Evolutionary conservation across 805 yeast species (phyloP).

Genomic region (Sungouiella thailandica): DNA sequence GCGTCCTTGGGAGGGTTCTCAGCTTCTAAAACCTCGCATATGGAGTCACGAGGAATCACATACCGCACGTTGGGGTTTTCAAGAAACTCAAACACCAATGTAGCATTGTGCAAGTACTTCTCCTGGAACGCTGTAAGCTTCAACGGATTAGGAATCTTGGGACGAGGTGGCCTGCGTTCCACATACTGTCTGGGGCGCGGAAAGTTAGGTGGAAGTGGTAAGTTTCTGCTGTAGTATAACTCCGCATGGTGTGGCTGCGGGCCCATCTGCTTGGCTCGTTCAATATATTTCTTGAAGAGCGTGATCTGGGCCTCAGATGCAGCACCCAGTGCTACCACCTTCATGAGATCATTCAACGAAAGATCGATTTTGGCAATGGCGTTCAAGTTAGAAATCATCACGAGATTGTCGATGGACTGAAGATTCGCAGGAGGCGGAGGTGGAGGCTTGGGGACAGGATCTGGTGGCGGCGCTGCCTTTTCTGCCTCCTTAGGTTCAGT

Average conservation of each 20-base stretch:
- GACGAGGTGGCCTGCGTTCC: slow-evolving; percentile 14
- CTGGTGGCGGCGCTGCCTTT: slow-evolving; percentile 17
- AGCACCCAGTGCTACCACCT: slow-evolving; percentile 76
- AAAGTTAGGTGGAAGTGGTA: slow-evolving; percentile 16
- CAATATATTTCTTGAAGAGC: slow-evolving; percentile 76
- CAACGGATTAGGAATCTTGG: slow-evolving; percentile 38
- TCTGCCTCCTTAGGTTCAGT: slow-evolving; percentile 2
- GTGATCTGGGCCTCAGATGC: slow-evolving; percentile 70
- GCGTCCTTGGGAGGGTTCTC: slow-evolving; percentile 21
- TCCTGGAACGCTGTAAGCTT: slow-evolving; percentile 75
- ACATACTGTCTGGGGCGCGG: slow-evolving; percentile 9
- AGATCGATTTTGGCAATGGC: slow-evolving; percentile 73
- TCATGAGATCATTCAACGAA: slow-evolving; percentile 68
- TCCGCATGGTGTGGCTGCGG: slow-evolving; percentile 41
- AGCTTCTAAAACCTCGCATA: slow-evolving; percentile 50
- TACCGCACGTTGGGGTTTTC: slow-evolving; percentile 77
- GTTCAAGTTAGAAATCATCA: slow-evolving; percentile 82
- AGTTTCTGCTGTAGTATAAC: slow-evolving; percentile 15
- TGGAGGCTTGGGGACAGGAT: slow-evolving; percentile 21
- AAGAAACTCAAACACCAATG: slow-evolving; percentile 76
- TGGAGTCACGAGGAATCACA: slow-evolving; percentile 68
- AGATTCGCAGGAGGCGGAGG: slow-evolving; percentile 26
- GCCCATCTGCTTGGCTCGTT: slow-evolving; percentile 74
- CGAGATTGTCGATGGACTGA: slow-evolving; percentile 61
- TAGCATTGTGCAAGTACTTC: slow-evolving; percentile 61